These are phyloP conservation scores for Pholiota adiposa DNA, from an alignment of 1,284 basidiomycete genomes.

Conservation along the genomic window DNA sequence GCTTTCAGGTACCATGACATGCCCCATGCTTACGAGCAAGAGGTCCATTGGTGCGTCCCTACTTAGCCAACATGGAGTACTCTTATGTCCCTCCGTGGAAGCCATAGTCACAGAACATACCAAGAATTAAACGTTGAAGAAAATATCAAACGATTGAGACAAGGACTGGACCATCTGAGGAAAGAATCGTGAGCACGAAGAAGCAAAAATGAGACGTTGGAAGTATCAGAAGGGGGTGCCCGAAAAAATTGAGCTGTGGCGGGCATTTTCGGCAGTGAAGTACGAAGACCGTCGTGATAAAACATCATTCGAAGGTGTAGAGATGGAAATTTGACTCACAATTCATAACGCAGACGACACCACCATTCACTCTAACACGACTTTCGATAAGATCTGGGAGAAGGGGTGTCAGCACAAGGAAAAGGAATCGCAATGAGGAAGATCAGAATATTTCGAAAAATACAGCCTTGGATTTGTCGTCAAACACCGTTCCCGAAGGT, in stretches of 20 bases:
- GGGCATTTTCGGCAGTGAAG: conserved; percentile 82
- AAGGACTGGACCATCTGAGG: no score
- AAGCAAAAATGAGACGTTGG: not conserved
- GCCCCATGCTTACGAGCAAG: no score
- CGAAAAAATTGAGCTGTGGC: conserved; percentile 82
- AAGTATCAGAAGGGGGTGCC: conserved; percentile 75
- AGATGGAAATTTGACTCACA: conserved; percentile 29
- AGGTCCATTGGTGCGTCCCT: no score
- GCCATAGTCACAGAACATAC: no score
- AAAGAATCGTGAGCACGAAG: not conserved
- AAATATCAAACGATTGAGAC: no score
- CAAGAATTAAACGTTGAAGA: no score
- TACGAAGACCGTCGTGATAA: conserved; percentile 92
- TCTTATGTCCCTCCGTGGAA: no score
- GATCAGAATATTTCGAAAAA: conserved; percentile 59
- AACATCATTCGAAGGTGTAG: conserved; percentile 38
- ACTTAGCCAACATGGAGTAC: no score
- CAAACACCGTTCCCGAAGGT: conserved; percentile 44
- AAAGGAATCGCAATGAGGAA: conserved; percentile 2
- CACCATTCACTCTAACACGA: no score
- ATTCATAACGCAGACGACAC: no score
- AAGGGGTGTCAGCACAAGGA: not conserved
- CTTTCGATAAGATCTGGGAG: not conserved
- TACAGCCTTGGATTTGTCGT: conserved; percentile 81
- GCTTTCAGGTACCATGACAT: no score